Base-by-base conservation (phyloP, 148 eudicot genomes). In the Nepenthes mirabilis region DNA sequence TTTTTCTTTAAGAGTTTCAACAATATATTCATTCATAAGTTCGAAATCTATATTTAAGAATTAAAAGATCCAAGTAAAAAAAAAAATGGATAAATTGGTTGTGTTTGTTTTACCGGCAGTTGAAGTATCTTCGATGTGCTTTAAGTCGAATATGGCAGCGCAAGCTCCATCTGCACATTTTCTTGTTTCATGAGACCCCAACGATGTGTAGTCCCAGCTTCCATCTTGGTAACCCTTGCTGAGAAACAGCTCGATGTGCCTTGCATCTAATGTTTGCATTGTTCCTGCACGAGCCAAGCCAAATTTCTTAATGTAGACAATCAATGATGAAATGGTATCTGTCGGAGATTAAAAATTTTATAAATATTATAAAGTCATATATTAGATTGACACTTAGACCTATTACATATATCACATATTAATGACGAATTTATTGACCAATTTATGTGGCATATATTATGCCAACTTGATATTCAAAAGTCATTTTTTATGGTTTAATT, bases 211-310 rank as follows among this genome's bases (percentile, higher is more conserved):
- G 1, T 81, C 82, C 98, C 96, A 93, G 77, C 81, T 84, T 52
- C 85, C 95, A 63, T 80, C 72, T 55, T 68, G 76, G 80, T 77
- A 93, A 49, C 72, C 85, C 55, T 77, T 69, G 40, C 69, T 61
- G 59, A 86, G 75, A 75, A 93, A 88, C 61, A 93, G 87, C 72
- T 93, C 99, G 37, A 88, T 72, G 57, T 93, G 91, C 74, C 99
- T 84, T 53, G 83, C 83, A 72, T 93, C 99, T 76, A 93, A 62
- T 34, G 75, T 77, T 69, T 88, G 99, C 99, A 93, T 93, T 47
- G 99, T 93, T 53, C 99, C 96, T 93, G 80, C 48, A 74, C 3
- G 63, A 52, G 14, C 43, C 45, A 40, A 58, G 5, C 13, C 34
- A 35, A 12, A 56, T 3, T 55, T 57, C 36, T 57, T 51, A 51